A percentile compares a stretch with the other conserved stretches of the same genome.
Evolutionary conservation across 805 yeast genomes (phyloP).

Genomic region (Pichia deserticola): DNA sequence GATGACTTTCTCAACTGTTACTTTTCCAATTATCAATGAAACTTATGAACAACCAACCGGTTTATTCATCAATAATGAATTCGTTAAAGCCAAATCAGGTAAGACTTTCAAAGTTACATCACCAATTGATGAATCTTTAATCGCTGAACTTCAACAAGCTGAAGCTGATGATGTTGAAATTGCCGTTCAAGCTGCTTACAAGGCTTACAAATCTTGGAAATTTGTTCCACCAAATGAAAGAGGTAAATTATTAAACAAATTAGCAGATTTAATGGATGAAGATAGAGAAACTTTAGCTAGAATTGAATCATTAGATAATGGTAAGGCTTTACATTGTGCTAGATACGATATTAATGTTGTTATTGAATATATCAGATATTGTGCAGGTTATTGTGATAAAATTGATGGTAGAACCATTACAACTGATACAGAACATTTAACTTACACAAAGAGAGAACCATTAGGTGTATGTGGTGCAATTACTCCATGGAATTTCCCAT

Average conservation of each 20-base stretch:
- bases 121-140: slow-evolving; percentile 46
- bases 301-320: slow-evolving; percentile 71
- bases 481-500: slow-evolving; percentile 82
- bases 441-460: slow-evolving; percentile 66
- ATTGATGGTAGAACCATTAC: slow-evolving; percentile 56
- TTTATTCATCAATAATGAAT: slow-evolving; percentile 51
- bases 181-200: slow-evolving; percentile 62
- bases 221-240: slow-evolving; percentile 50
- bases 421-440: slow-evolving; percentile 56
- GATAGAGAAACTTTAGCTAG: slow-evolving; percentile 55
- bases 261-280: slow-evolving; percentile 64
- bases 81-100: slow-evolving; percentile 40
- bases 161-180: slow-evolving; percentile 56
- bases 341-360: slow-evolving; percentile 62
- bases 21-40: slow-evolving; percentile 60
- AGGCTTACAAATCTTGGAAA: slow-evolving; percentile 58
- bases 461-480: slow-evolving; percentile 79
- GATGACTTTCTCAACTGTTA: slow-evolving; percentile 26
- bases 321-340: slow-evolving; percentile 62
- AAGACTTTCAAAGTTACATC: slow-evolving; percentile 45
- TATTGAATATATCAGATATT: slow-evolving; percentile 57
- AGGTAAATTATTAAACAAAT: slow-evolving; percentile 43
- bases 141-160: slow-evolving; percentile 47
- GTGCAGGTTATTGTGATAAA: slow-evolving; percentile 71
- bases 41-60: slow-evolving; percentile 54